phyloP scores from a whole-genome alignment of 176 grass and related monocot species.

The Ensete ventricosum region DNA sequence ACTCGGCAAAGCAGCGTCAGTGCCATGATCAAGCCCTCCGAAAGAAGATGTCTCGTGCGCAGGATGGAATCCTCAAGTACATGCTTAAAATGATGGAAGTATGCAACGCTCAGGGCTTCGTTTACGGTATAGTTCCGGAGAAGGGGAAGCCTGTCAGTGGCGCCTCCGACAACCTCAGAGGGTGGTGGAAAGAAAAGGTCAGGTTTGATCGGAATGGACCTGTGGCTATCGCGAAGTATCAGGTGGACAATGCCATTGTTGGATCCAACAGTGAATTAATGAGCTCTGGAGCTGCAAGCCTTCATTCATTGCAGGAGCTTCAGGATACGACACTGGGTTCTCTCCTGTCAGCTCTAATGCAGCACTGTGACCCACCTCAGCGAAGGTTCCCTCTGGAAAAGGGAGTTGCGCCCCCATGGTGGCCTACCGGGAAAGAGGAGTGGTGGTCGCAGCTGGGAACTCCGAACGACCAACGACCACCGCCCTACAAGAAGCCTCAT shows the following conservation, averaged over 20 bases:
- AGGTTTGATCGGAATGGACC: conserved; percentile 90
- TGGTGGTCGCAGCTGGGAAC: conserved; percentile 69
- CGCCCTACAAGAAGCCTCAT: conserved; percentile 95
- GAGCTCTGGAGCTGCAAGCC: conserved; percentile 23
- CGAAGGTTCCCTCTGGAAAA: conserved; percentile 86
- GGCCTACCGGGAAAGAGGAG: conserved; percentile 66
- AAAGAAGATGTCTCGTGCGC: conserved; percentile 97
- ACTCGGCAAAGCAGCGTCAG: conserved; percentile 47
- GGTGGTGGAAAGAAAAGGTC: conserved; percentile 98
- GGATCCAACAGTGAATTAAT: conserved; percentile 41
- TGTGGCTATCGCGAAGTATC: conserved; percentile 85
- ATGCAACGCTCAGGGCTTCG: conserved; percentile 74
- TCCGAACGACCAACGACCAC: conserved; percentile 60
- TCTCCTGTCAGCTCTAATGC: conserved; percentile 91
- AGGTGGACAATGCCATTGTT: conserved; percentile 54
- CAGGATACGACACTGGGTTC: conserved; percentile 93
- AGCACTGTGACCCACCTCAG: conserved; percentile 96
- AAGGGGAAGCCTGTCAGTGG: conserved; percentile 96
- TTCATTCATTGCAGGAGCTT: conserved; percentile 68
- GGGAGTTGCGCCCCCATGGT: conserved; percentile 84
- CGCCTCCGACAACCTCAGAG: conserved; percentile 85
- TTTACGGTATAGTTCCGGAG: conserved; percentile 93
- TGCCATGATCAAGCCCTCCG: conserved; percentile 80
- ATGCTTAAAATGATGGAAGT: conserved; percentile 99
- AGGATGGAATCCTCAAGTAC: conserved; percentile 97